phyloP scores from a whole-genome alignment of 2,329 filamentous ascomycete genomes.

The Eutypella sp. region DNA sequence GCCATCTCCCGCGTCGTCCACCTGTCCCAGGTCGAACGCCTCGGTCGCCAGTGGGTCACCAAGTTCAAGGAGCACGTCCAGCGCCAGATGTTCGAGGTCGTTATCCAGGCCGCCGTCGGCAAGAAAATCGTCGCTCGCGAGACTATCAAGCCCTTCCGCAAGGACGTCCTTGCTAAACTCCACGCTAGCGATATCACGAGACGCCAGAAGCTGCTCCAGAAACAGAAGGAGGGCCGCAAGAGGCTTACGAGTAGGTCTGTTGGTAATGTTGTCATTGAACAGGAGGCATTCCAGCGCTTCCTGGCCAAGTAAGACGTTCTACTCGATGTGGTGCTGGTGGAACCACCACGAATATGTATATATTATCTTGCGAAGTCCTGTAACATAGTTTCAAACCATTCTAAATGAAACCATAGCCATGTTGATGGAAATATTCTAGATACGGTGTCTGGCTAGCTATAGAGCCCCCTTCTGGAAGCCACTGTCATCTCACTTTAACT shows the following conservation, averaged over 20 bases:
- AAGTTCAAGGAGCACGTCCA: conserved; percentile 98
- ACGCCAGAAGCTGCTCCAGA: conserved; percentile 83
- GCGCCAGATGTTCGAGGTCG: conserved; percentile 92
- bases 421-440: too few species aligned
- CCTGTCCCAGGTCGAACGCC: conserved; percentile 68
- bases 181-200: conserved; percentile 85
- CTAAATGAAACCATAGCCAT: too few species aligned
- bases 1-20: conserved; percentile 91
- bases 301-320: conserved; percentile 59
- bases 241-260: conserved; percentile 63
- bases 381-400: too few species aligned
- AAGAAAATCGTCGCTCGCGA: conserved; percentile 82
- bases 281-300: conserved; percentile 92
- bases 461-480: too few species aligned
- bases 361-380: too few species aligned
- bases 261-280: conserved; percentile 93
- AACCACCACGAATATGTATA: not conserved
- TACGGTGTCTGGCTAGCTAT: too few species aligned
- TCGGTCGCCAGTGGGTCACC: conserved; percentile 83
- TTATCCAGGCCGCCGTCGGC: conserved; percentile 88
- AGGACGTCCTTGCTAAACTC: conserved; percentile 88
- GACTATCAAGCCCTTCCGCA: conserved; percentile 93
- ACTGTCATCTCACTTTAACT: too few species aligned
- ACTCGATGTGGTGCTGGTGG: not conserved
- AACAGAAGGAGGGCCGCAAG: conserved; percentile 94